Percentiles rank a stretch among this genome's conserved stretches.
Conservation (phyloP, 345 rosid genomes). For the Pugionium cornutum region DNA sequence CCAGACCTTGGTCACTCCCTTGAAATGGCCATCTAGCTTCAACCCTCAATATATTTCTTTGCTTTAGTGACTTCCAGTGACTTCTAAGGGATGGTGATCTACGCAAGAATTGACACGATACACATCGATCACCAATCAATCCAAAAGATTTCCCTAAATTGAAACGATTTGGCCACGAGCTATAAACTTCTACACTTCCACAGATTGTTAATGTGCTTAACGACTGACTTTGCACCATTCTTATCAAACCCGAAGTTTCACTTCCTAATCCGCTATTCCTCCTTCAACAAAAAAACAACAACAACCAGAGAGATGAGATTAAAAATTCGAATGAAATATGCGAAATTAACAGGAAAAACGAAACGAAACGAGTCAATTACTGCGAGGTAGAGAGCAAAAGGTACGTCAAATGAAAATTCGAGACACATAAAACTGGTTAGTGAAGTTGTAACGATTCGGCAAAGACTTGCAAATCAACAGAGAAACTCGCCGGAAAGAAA, state of each 20-base stretch:
- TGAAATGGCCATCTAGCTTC: slow-evolving; percentile 86
- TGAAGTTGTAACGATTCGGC: not conserved
- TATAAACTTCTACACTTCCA: slow-evolving; percentile 49
- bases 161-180: slow-evolving; percentile 47
- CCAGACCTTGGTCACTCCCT: slow-evolving; percentile 55
- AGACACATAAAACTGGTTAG: slow-evolving; percentile 3
- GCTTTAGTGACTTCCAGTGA: slow-evolving; percentile 33
- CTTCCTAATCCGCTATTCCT: slow-evolving; percentile 5
- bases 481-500: slow-evolving; percentile 29
- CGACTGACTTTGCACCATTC: slow-evolving; percentile 59
- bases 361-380: not conserved
- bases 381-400: not conserved
- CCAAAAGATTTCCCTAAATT: slow-evolving; percentile 40
- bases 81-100: slow-evolving; percentile 36
- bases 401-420: not conserved
- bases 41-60: slow-evolving; percentile 50
- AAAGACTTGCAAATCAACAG: slow-evolving; percentile 24
- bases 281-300: slow-evolving; percentile 19
- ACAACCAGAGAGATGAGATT: slow-evolving; percentile 14
- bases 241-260: not conserved
- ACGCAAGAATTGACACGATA: slow-evolving; percentile 41
- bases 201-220: slow-evolving; percentile 50
- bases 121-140: slow-evolving; percentile 38
- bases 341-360: not conserved
- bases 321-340: slow-evolving; percentile 3